A percentile compares a stretch with the other conserved stretches of the same genome.
These are phyloP conservation scores for Populus hybrid DNA, from an alignment of 441 rosid genomes.

Conservation along the genomic window DNA sequence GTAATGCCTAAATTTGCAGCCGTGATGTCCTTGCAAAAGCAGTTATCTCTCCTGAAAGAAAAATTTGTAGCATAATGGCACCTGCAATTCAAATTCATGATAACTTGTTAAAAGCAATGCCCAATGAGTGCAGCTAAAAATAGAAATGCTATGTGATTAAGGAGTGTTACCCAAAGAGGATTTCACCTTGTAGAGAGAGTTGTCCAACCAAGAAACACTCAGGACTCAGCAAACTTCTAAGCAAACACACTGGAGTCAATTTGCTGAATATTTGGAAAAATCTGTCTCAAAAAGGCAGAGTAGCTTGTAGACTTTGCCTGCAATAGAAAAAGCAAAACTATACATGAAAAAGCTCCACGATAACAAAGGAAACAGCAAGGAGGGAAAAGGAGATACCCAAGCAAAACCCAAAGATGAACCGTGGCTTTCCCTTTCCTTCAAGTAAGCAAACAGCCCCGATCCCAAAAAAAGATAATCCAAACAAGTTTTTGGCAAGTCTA, in stretches of 20 bases:
- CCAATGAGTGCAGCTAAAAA: not conserved
- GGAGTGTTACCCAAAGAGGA: not conserved
- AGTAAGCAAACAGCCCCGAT: not conserved
- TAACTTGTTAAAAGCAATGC: not conserved
- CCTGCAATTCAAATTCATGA: not conserved
- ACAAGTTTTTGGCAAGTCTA: not conserved
- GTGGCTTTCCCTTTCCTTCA: not conserved
- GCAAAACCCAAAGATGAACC: not conserved
- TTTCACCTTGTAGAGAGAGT: not conserved
- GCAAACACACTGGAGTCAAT: constrained; percentile 66
- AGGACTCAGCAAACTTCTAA: not conserved
- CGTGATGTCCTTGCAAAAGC: not conserved
- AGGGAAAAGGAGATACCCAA: not conserved
- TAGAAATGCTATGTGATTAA: not conserved
- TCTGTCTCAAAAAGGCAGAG: constrained; percentile 43
- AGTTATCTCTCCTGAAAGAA: not conserved
- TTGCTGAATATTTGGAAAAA: constrained; percentile 79
- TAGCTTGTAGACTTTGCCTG: constrained; percentile 79
- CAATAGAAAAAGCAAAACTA: constrained; percentile 18
- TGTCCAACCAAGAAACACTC: not conserved
- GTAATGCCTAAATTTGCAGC: not conserved
- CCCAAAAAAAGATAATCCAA: not conserved
- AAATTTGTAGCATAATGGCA: not conserved
- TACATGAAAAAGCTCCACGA: constrained; percentile 1
- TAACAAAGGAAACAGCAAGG: not conserved